Evolutionary conservation across 2,329 filamentous ascomycete genomes (phyloP), one percentile per base, ranked within the genome.

Genomic region (Samsoniella hepiali): DNA sequence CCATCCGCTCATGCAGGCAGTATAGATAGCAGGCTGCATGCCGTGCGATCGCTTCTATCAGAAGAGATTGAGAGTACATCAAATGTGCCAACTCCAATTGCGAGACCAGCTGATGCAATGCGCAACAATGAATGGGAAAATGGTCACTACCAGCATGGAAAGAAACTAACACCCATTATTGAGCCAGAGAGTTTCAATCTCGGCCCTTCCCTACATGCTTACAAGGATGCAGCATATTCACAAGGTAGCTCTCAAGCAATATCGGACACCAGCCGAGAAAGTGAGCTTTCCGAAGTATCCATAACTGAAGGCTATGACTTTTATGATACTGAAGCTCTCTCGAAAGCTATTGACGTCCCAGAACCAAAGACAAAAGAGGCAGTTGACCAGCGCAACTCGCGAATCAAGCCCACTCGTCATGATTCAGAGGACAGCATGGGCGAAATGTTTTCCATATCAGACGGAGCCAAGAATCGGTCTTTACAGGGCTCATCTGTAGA

Each of bases 291-390:
- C 6, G 78, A 82, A 29, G 67, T 75, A n/a, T 83, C 82, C 13
- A 82, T 77, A 69, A 84, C 81, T 1, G 85, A 88, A 67, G 86
- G 86, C 0, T 88, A 88, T 68, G 86, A 88, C 71, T 88, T 88
- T 69, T 88, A 88, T 69, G 86, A 85, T 68, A 75, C 85, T 34
- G 84, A 85, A n/a, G 81, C 78, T 34, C 72, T 82, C 62, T 74
- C 75, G 56, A 76, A 76, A 51, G 82, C 82, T 7, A 82, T 86
- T 54, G 82, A 87, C 65, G 81, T 86, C 57, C 82, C 80, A 9
- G 68, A 72, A 9, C 71, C 78, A 6, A 77, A 73, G 60, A 78
- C 75, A 67, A 76, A 76, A 61, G 64, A 78, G 75, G 60, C 44
- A 11, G 57, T 40, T 38, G 36, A 66, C 36, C 63, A 29, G 17